phyloP scores from a whole-genome alignment of 2,329 filamentous ascomycete genomes.

The Fusarium sp. region DNA sequence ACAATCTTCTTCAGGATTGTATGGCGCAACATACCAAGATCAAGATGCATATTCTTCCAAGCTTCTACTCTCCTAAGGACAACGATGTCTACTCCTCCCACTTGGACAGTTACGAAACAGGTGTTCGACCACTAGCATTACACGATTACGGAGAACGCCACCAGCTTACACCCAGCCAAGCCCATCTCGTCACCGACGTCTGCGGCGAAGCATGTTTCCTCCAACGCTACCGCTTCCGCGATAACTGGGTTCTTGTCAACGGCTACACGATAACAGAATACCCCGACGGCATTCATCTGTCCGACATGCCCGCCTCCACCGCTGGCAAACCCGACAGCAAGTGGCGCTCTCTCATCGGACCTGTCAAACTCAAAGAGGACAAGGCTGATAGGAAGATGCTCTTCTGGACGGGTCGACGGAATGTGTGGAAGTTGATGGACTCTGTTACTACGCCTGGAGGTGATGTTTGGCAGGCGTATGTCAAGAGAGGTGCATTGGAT shows the following conservation, averaged over 20 bases:
- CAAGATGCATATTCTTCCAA: constrained; percentile 57
- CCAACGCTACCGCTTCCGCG: constrained; percentile 59
- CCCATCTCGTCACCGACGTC: constrained; percentile 56
- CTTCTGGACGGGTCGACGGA: constrained; percentile 52
- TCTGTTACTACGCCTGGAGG: constrained; percentile 51
- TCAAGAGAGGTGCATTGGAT: constrained; percentile 48
- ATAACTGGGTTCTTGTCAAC: constrained; percentile 62
- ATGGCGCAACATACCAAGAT: constrained; percentile 51
- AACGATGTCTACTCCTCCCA: constrained; percentile 47
- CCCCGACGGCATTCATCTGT: constrained; percentile 51
- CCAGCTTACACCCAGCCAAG: constrained; percentile 54
- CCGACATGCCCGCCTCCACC: constrained; percentile 32
- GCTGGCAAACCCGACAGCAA: constrained; percentile 1
- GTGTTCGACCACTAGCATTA: constrained; percentile 55
- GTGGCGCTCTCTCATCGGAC: constrained; percentile 41
- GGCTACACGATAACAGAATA: constrained; percentile 60
- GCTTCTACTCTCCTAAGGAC: constrained; percentile 55
- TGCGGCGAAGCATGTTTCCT: constrained; percentile 62
- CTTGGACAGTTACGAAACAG: constrained; percentile 53
- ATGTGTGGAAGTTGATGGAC: constrained; percentile 58
- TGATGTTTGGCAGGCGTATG: constrained; percentile 61
- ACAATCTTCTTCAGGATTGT: constrained; percentile 57
- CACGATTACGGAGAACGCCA: constrained; percentile 56
- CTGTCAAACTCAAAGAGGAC: constrained; percentile 50
- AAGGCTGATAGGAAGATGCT: constrained; percentile 49